phyloP scores from a whole-genome alignment of 208 protist species.

The Leishmania turanica region DNA sequence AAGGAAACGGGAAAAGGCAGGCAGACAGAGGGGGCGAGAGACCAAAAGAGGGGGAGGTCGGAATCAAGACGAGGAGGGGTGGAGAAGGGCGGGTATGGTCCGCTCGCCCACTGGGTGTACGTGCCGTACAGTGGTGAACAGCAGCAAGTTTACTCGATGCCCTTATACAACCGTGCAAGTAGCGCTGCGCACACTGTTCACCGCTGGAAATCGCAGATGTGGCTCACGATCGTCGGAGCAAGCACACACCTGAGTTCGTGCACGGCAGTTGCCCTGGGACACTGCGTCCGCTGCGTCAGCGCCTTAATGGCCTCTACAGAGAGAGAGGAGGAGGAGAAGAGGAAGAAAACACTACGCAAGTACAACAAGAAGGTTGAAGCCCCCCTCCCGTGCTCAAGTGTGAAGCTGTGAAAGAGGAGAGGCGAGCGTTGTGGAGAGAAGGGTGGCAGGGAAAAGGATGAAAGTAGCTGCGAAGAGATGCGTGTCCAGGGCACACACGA shows the following conservation, averaged over 20 bases:
- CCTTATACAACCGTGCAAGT: neutral
- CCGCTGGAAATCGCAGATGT: neutral
- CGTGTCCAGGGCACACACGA: neutral
- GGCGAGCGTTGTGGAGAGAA: neutral
- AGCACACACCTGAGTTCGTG: neutral
- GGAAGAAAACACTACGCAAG: neutral
- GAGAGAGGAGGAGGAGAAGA: neutral
- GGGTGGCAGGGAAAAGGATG: neutral
- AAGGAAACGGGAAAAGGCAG: neutral
- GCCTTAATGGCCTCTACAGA: neutral
- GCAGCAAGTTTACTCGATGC: neutral
- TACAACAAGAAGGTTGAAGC: neutral
- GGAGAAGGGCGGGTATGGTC: neutral
- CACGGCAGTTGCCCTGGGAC: neutral
- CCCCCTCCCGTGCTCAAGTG: neutral
- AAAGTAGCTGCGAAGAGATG: neutral
- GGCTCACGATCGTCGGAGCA: neutral
- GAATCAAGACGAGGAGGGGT: neutral
- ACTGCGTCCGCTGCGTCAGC: neutral
- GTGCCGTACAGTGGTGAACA: neutral
- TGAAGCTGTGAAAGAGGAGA: neutral
- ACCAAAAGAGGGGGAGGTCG: neutral
- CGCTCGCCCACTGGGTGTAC: neutral
- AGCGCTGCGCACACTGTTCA: neutral
- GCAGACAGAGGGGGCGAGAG: neutral